Percentiles rank a stretch among this genome's conserved stretches.
These are phyloP conservation scores for Sanghuangporus sanghuang DNA, from an alignment of 1,284 basidiomycete genomes.

Conservation along the genomic window DNA sequence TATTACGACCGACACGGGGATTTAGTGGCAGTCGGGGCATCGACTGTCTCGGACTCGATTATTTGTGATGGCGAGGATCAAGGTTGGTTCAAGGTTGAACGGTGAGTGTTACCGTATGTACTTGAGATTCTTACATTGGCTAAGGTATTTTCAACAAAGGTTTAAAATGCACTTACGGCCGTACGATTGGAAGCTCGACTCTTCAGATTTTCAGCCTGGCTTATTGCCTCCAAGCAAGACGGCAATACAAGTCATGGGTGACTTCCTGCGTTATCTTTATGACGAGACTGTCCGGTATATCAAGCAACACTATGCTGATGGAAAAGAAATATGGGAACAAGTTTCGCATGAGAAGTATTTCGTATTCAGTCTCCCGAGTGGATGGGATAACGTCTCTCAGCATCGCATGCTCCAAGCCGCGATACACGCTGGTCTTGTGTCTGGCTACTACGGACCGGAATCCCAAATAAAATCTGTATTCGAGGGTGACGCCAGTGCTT, in stretches of 20 bases:
- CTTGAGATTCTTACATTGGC: neutral
- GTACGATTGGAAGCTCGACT: conserved; percentile 65
- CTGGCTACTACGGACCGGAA: conserved; percentile 62
- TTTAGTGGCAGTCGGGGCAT: conserved; percentile 66
- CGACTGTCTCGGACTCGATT: conserved; percentile 57
- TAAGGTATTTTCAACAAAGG: conserved; percentile 32
- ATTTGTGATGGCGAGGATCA: conserved; percentile 64
- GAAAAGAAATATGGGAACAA: conserved; percentile 55
- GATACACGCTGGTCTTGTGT: conserved; percentile 58
- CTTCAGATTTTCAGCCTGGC: conserved; percentile 71
- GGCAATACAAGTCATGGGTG: conserved; percentile 68
- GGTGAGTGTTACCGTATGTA: conserved; percentile 34
- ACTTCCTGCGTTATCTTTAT: conserved; percentile 71
- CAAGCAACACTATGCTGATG: conserved; percentile 67
- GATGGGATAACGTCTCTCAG: conserved; percentile 79
- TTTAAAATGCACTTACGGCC: conserved; percentile 75
- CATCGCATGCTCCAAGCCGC: conserved; percentile 68
- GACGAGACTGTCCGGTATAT: conserved; percentile 66
- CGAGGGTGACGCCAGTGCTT: conserved; percentile 78
- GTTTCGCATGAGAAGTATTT: conserved; percentile 53
- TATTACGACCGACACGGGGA: conserved; percentile 59
- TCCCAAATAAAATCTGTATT: conserved; percentile 69
- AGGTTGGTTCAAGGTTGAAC: conserved; percentile 64
- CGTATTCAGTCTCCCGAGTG: conserved; percentile 72
- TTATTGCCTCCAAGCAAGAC: conserved; percentile 56